A percentile compares a stretch with the other conserved stretches of the same genome.
phyloP scores from a whole-genome alignment of 805 yeast species.

The Barnettozyma vustinii region DNA sequence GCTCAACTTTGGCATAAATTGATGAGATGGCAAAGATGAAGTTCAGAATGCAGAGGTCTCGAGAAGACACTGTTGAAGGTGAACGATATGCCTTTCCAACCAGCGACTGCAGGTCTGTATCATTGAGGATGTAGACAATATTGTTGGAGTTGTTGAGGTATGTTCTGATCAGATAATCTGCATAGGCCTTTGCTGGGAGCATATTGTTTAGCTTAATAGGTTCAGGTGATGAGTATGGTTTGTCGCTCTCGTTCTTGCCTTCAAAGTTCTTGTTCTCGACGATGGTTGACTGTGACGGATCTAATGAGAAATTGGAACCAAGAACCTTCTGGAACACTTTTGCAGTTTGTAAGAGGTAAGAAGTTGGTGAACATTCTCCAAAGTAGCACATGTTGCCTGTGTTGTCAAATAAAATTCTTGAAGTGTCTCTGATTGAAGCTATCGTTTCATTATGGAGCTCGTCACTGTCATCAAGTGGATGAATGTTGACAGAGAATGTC shows the following conservation, averaged over 20 bases:
- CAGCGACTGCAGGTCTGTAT: slow-evolving; percentile 26
- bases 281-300: slow-evolving; percentile 32
- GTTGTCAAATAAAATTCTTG: slow-evolving; percentile 31
- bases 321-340: slow-evolving; percentile 30
- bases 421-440: slow-evolving; percentile 10
- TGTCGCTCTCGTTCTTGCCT: background rate
- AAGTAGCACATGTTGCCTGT: slow-evolving; percentile 33
- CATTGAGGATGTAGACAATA: slow-evolving; percentile 34
- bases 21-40: slow-evolving; percentile 38
- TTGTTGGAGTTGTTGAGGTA: slow-evolving; percentile 37
- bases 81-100: slow-evolving; percentile 29
- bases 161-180: slow-evolving; percentile 28
- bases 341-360: slow-evolving; percentile 36
- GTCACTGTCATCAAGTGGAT: slow-evolving; percentile 11
- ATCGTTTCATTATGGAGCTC: slow-evolving; percentile 13
- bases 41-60: slow-evolving; percentile 31
- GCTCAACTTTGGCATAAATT: slow-evolving; percentile 30
- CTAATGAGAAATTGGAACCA: slow-evolving; percentile 34
- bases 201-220: slow-evolving; percentile 12
- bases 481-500: slow-evolving; percentile 16
- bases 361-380: slow-evolving; percentile 39
- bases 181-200: slow-evolving; percentile 28
- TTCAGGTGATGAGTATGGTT: background rate
- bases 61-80: slow-evolving; percentile 24
- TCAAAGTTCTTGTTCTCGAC: slow-evolving; percentile 23